A percentile compares a stretch with the other conserved stretches of the same genome.
Conservation (phyloP, 208 protist species). For the Tritrichomonas musculus region DNA sequence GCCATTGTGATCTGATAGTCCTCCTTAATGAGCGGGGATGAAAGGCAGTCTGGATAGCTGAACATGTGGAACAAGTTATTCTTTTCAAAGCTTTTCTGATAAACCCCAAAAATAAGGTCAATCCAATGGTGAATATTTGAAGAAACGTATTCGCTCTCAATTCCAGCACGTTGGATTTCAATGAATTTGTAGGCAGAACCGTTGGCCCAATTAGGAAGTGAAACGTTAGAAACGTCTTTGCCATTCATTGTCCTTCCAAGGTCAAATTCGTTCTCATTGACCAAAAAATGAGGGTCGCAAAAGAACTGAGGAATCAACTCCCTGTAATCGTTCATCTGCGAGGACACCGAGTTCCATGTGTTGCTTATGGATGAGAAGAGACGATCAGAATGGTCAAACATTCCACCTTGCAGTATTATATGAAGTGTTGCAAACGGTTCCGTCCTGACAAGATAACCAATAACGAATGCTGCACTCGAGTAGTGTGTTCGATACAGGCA, state of each 20-base stretch:
- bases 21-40: not conserved
- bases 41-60: not conserved
- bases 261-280: not conserved
- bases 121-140: constrained; percentile 2
- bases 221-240: not conserved
- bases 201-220: not conserved
- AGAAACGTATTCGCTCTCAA: constrained; percentile 19
- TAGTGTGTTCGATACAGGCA: constrained; percentile 56
- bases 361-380: constrained; percentile 47
- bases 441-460: constrained; percentile 54
- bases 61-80: not conserved
- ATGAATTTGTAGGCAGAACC: not conserved
- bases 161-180: not conserved
- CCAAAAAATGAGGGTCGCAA: not conserved
- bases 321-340: not conserved
- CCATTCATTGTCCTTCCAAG: not conserved
- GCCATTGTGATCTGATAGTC: not conserved
- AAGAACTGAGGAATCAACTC: constrained; percentile 34
- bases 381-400: constrained; percentile 55
- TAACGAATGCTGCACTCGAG: constrained; percentile 44
- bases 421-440: constrained; percentile 51
- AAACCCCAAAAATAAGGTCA: not conserved
- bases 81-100: not conserved
- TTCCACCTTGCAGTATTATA: constrained; percentile 52
- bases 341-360: not conserved